Evolutionary conservation across 1,284 basidiomycete genomes (phyloP).

Genomic region (Ganoderma resinaceum): DNA sequence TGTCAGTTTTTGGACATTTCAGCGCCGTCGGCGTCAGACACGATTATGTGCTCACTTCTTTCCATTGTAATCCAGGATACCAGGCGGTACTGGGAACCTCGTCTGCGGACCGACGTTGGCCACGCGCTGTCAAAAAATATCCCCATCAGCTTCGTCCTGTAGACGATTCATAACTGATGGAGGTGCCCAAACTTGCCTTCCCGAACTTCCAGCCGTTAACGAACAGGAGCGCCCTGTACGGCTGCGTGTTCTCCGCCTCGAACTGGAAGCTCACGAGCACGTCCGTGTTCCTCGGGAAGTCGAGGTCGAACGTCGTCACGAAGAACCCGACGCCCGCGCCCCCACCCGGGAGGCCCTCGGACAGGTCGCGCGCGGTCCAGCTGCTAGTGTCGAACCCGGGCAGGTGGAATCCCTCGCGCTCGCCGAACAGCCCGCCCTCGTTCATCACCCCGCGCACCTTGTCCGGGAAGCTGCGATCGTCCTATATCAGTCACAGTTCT

Average conservation of each 20-base stretch:
- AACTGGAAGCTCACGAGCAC: constrained; percentile 75
- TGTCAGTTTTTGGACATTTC: constrained; percentile 2
- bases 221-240: constrained; percentile 77
- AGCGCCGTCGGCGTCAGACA: neutral
- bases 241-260: constrained; percentile 52
- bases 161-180: neutral
- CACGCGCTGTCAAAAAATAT: constrained; percentile 37
- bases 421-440: constrained; percentile 82
- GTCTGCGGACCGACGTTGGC: constrained; percentile 63
- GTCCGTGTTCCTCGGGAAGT: constrained; percentile 65
- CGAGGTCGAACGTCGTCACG: constrained; percentile 71
- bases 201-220: constrained; percentile 92
- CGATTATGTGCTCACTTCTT: constrained; percentile 60
- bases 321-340: constrained; percentile 81
- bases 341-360: constrained; percentile 60
- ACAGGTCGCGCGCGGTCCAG: constrained; percentile 63
- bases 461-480: constrained; percentile 64
- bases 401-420: constrained; percentile 84
- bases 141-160: neutral
- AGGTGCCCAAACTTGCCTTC: constrained; percentile 56
- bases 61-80: constrained; percentile 75
- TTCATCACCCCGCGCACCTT: constrained; percentile 74
- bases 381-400: constrained; percentile 71
- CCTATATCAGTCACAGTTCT: neutral
- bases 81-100: constrained; percentile 81